A percentile compares a stretch with the other conserved stretches of the same genome.
These are phyloP conservation scores for Paramyrothecium roridum DNA, from an alignment of 2,329 filamentous ascomycete species.

Conservation along the genomic window DNA sequence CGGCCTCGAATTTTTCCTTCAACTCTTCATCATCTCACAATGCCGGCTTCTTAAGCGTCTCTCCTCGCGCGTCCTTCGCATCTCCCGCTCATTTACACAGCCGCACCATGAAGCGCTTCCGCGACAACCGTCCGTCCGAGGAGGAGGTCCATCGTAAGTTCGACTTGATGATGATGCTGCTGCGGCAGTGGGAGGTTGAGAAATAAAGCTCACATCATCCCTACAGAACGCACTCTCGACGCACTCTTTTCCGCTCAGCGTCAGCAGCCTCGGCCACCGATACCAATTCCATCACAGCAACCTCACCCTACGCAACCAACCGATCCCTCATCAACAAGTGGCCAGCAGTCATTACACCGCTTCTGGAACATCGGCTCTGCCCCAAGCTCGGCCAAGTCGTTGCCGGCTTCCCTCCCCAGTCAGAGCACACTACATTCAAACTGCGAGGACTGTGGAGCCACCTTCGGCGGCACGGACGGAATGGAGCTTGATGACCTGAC, in stretches of 20 bases:
- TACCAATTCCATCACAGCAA: conserved; percentile 2
- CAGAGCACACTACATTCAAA: conserved; percentile 21
- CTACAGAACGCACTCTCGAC: conserved; percentile 52
- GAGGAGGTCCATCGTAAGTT: conserved; percentile 51
- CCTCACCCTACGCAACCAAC: conserved; percentile 5
- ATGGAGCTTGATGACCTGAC: conserved; percentile 36
- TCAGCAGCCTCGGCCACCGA: conserved; percentile 5
- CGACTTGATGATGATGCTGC: background rate
- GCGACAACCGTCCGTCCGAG: conserved; percentile 56
- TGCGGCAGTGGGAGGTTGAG: background rate
- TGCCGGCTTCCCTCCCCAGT: conserved; percentile 13
- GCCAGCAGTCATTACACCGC: conserved; percentile 53
- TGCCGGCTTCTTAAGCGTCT: conserved; percentile 26
- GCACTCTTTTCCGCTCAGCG: conserved; percentile 57
- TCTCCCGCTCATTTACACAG: conserved; percentile 44
- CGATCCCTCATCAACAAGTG: conserved; percentile 4
- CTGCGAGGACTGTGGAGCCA: conserved; percentile 53
- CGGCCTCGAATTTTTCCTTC: conserved; percentile 35
- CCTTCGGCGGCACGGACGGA: conserved; percentile 20
- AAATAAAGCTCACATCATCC: conserved; percentile 9
- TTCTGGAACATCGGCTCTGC: conserved; percentile 56
- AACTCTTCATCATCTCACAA: conserved; percentile 30
- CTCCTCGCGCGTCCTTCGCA: conserved; percentile 19
- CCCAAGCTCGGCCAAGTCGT: conserved; percentile 20
- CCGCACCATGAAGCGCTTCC: conserved; percentile 60